Conservation (phyloP, 768 basidiomycete species). For the Naganishia randhawae region DNA sequence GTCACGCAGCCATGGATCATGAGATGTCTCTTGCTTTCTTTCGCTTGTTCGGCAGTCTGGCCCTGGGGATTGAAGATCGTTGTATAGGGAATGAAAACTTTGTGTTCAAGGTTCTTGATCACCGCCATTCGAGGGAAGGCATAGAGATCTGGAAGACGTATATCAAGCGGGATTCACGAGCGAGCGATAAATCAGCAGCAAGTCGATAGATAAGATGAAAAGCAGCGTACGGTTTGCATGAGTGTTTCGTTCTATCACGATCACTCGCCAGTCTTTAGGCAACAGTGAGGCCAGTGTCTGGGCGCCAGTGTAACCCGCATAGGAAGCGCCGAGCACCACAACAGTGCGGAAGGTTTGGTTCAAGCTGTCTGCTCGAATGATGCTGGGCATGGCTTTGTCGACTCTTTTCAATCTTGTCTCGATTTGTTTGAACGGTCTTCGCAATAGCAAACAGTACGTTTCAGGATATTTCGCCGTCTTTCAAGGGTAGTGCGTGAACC, state of each 20-base stretch:
- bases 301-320: constrained; percentile 40
- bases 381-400: not conserved
- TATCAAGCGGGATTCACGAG: not conserved
- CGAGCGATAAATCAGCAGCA: too few relatives aligned
- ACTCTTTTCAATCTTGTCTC: not conserved
- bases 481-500: too few relatives aligned
- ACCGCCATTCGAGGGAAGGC: constrained; percentile 49
- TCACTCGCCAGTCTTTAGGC: constrained; percentile 41
- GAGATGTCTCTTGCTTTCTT: constrained; percentile 10
- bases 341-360: constrained; percentile 30
- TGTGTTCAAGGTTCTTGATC: constrained; percentile 40
- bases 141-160: constrained; percentile 42
- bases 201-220: too few relatives aligned
- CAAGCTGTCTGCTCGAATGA: not conserved
- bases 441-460: too few relatives aligned
- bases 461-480: too few relatives aligned
- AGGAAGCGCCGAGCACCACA: constrained; percentile 43
- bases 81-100: constrained; percentile 47
- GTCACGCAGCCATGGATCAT: constrained; percentile 29
- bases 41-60: not conserved
- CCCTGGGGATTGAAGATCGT: constrained; percentile 32
- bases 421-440: too few relatives aligned
- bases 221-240: constrained; percentile 47
- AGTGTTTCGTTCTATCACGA: constrained; percentile 45
- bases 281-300: constrained; percentile 35